Base-by-base conservation (phyloP, 495 filamentous ascomycete species). In the Cercophora newfieldiana region DNA sequence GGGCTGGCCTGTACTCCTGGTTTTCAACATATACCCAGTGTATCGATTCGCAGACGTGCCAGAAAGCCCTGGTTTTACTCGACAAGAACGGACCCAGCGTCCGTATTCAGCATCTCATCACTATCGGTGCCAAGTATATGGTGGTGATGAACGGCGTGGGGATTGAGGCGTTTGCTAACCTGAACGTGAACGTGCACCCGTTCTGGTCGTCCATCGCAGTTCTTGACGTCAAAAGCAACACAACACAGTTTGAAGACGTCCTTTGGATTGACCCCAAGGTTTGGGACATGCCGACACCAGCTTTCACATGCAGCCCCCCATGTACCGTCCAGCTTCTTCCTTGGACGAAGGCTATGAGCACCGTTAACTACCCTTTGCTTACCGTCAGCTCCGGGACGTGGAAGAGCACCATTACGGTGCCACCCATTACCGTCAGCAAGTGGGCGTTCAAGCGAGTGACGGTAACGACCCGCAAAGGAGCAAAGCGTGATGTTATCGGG, bases 171-270 rank as follows among this genome's bases (percentile, higher is more conserved):
- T 8, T 48, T 12, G 69, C 68, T 57, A 75, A 75, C 50, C 68
- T 75, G 16, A 71, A 71, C 63, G 72, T 73, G 1, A 56, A 71
- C 18, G 50, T 33, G 24, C 69, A 74, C 59, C 69, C 71, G 19
- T 48, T 18, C 7, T 71, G 69, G 73, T 73, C 71, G 0, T 65
- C 73, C 58, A 65, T 73, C 3, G 57, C 61, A 25, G 58, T 73
- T 33, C 60, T 75, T 0, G 67, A 75, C 48, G 67, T 73, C 19
- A 47, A 55, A 10, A 70, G 69, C 66, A 61, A 68, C 24, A 63
- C 61, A 48, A 37, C 51, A 0, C 55, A 61, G 25, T 69, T 68
- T 44, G 31, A 69, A 21, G 54, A 72, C 1, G n/a, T 70, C 28
- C 29, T 74, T 33, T 74, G 68, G 68, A 64, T 71, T 51, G 60